phyloP scores from a whole-genome alignment of 148 eudicot species.

The Oxyria digyna region DNA sequence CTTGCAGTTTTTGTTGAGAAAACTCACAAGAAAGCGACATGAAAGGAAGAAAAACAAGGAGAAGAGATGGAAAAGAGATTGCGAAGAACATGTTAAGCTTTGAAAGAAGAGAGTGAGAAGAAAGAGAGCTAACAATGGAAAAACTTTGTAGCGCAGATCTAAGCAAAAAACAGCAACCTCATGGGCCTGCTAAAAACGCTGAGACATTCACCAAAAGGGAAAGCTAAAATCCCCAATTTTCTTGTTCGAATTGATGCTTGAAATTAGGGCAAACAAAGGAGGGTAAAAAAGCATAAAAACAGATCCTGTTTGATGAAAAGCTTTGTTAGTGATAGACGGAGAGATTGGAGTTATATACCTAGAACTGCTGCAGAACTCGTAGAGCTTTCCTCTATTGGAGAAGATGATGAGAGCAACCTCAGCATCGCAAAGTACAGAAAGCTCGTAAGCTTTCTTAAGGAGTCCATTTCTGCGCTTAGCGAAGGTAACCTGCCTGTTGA shows the following conservation, averaged over 20 bases:
- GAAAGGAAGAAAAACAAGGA: background rate
- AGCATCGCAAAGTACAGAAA: constrained; percentile 50
- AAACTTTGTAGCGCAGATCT: background rate
- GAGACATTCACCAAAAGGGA: constrained; percentile 54
- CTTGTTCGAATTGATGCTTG: background rate
- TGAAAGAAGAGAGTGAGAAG: background rate
- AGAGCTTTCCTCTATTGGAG: constrained; percentile 51
- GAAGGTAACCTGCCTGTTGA: constrained; percentile 53
- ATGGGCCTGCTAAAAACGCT: constrained; percentile 27
- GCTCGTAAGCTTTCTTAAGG: constrained; percentile 56
- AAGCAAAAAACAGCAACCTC: constrained; percentile 6
- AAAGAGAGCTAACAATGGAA: constrained; percentile 1
- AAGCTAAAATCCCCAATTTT: constrained; percentile 15
- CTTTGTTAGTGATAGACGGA: no score
- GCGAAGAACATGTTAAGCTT: background rate
- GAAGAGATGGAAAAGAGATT: background rate
- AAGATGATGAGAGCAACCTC: constrained; percentile 60
- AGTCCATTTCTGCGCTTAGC: constrained; percentile 56
- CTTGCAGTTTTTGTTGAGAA: background rate
- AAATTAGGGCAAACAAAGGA: background rate
- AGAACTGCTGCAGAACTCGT: constrained; percentile 48
- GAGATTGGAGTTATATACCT: constrained; percentile 20
- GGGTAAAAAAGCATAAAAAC: background rate
- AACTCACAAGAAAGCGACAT: background rate
- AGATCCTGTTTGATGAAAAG: no score